These are phyloP conservation scores for Candida namnaoensis DNA, from an alignment of 805 yeast species.

Conservation along the genomic window DNA sequence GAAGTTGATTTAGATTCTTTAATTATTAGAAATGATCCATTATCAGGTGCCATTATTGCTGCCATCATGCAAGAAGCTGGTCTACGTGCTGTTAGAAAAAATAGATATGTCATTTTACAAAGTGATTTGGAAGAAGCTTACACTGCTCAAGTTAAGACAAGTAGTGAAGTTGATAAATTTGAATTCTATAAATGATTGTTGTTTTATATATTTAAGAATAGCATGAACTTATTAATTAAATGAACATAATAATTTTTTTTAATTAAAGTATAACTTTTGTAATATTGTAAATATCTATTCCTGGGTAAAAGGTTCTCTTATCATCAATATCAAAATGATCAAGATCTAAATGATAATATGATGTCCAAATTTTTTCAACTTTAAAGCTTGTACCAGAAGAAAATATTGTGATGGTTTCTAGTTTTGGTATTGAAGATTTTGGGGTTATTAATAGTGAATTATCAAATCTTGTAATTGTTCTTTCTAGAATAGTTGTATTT, in stretches of 20 bases:
- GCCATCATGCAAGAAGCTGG: slow-evolving; percentile 99
- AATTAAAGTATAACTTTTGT: too few species aligned
- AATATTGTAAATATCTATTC: slow-evolving; percentile 48
- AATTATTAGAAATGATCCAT: slow-evolving; percentile 91
- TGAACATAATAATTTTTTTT: too few species aligned
- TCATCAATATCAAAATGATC: slow-evolving; percentile 60
- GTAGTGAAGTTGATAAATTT: slow-evolving; percentile 92
- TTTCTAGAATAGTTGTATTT: slow-evolving; percentile 18
- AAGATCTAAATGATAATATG: slow-evolving; percentile 50
- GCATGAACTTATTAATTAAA: too few species aligned
- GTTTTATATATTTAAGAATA: too few species aligned
- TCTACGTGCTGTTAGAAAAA: slow-evolving; percentile 94
- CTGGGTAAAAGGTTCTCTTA: slow-evolving; percentile 44
- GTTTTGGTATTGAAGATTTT: slow-evolving; percentile 13
- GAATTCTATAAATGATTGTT: slow-evolving; percentile 77
- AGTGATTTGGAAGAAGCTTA: slow-evolving; percentile 97
- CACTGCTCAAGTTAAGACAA: slow-evolving; percentile 92
- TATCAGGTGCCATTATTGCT: slow-evolving; percentile 96
- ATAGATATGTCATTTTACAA: slow-evolving; percentile 93
- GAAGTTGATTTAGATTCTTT: slow-evolving; percentile 94
- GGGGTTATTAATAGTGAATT: slow-evolving; percentile 12
- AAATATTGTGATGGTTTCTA: slow-evolving; percentile 6
- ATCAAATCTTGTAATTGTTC: slow-evolving; percentile 12
- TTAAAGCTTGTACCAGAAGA: slow-evolving; percentile 1
- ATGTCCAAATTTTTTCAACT: slow-evolving; percentile 24